Conservation (phyloP, 1,284 basidiomycete species). For the Heterobasidion parviporum region DNA sequence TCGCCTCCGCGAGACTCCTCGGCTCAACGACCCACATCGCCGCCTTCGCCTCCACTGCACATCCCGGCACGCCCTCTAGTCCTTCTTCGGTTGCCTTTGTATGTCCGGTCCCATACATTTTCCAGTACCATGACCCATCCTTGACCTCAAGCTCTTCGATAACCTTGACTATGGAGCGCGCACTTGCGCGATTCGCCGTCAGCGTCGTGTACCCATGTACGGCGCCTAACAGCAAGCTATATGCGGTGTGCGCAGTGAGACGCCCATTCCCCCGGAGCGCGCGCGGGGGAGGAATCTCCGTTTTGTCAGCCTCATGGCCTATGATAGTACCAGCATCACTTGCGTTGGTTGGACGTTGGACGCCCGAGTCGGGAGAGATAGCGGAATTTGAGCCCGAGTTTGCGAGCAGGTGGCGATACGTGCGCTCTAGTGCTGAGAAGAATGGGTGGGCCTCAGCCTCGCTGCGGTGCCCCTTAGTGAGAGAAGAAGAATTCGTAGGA, state of each 20-base stretch:
- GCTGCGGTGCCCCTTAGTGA: conserved; percentile 11
- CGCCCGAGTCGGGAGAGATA: too few relatives aligned
- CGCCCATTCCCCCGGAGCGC: conserved; percentile 48
- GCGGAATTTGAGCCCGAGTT: conserved; percentile 21
- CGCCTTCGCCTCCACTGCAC: conserved; percentile 22
- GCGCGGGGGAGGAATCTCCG: conserved; percentile 41
- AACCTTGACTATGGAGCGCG: conserved; percentile 63
- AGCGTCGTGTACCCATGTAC: conserved; percentile 71
- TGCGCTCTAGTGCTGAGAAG: conserved; percentile 35
- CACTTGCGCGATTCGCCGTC: conserved; percentile 71
- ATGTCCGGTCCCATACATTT: neutral
- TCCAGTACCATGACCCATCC: neutral
- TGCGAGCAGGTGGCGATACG: conserved; percentile 44
- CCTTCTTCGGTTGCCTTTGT: conserved; percentile 5
- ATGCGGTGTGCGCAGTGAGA: conserved; percentile 61
- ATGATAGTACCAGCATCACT: too few relatives aligned
- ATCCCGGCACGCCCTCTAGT: conserved; percentile 9
- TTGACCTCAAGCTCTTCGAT: conserved; percentile 18
- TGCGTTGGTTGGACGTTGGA: too few relatives aligned
- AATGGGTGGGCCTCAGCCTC: conserved; percentile 22
- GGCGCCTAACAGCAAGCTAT: conserved; percentile 63
- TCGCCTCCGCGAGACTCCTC: conserved; percentile 66
- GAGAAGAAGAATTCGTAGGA: conserved; percentile 22
- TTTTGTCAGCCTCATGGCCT: conserved; percentile 1
- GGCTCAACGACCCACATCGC: conserved; percentile 71